Conservation (phyloP, 2,329 filamentous ascomycete genomes). For the Cladosporium sp. region DNA sequence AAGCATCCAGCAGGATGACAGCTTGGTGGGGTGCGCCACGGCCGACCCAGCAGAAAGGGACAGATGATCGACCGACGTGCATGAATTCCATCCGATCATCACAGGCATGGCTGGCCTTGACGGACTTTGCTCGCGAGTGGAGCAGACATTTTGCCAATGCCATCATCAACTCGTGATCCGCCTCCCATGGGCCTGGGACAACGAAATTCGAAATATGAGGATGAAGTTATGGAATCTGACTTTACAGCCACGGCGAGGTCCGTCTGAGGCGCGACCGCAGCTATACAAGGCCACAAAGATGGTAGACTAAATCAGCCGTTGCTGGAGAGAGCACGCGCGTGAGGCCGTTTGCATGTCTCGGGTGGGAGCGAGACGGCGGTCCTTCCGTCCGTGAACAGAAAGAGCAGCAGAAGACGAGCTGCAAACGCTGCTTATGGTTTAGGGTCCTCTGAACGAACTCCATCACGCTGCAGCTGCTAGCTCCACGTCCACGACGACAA, state of each 20-base stretch:
- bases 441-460: not conserved
- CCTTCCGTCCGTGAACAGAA: slow-evolving; percentile 11
- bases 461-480: slow-evolving; percentile 16
- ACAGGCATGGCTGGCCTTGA: not conserved
- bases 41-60: not conserved
- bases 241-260: not conserved
- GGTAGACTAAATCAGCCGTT: not conserved
- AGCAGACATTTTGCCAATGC: not conserved
- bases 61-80: slow-evolving; percentile 8
- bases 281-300: not conserved
- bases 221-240: not conserved
- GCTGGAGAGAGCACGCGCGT: not conserved
- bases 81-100: not conserved
- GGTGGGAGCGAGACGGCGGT: slow-evolving; percentile 2
- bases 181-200: not conserved
- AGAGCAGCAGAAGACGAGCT: slow-evolving; percentile 7
- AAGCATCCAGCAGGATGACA: not conserved
- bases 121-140: not conserved
- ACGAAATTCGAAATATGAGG: not conserved
- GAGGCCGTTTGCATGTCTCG: slow-evolving; percentile 13
- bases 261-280: not conserved
- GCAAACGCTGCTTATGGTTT: slow-evolving; percentile 10
- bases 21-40: slow-evolving; percentile 3
- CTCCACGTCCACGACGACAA: slow-evolving; percentile 6
- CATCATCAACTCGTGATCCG: not conserved